A percentile compares a stretch with the other conserved stretches of the same genome.
Evolutionary conservation across 2,329 filamentous ascomycete genomes (phyloP).

Genomic region (Colletotrichum australisinense): DNA sequence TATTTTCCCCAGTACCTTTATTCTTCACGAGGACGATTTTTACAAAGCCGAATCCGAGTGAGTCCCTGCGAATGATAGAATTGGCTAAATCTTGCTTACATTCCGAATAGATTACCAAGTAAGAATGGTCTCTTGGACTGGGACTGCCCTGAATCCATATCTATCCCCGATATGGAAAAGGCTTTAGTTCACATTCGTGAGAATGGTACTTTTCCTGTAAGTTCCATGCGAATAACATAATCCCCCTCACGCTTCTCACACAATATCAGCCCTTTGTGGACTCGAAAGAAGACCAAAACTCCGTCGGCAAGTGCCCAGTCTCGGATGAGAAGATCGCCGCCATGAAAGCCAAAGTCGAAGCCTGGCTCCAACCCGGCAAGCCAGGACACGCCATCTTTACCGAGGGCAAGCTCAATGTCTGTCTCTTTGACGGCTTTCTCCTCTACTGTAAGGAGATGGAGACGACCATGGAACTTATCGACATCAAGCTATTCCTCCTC

Average conservation of each 20-base stretch:
- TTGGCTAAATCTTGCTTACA: conserved; percentile 6
- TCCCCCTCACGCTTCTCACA: conserved; percentile 37
- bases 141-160: conserved; percentile 87
- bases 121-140: conserved; percentile 81
- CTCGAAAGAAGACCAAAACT: conserved; percentile 74
- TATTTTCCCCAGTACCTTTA: conserved; percentile 81
- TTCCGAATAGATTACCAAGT: conserved; percentile 58
- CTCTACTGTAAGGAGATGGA: conserved; percentile 73
- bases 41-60: conserved; percentile 83
- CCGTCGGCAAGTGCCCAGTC: conserved; percentile 66
- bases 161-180: conserved; percentile 74
- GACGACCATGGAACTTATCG: conserved; percentile 70
- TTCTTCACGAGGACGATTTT: conserved; percentile 97
- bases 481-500: conserved; percentile 83
- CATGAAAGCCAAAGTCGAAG: conserved; percentile 59
- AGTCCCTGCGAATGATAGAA: background rate
- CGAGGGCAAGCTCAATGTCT: conserved; percentile 60
- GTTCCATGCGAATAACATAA: conserved; percentile 36
- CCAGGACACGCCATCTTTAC: conserved; percentile 53
- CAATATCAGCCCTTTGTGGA: conserved; percentile 56
- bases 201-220: conserved; percentile 73
- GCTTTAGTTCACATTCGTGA: conserved; percentile 77
- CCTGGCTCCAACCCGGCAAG: conserved; percentile 57
- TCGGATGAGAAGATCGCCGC: conserved; percentile 57
- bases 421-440: conserved; percentile 89